Conservation (phyloP, 208 protist species). For the Tritrichomonas musculus region DNA sequence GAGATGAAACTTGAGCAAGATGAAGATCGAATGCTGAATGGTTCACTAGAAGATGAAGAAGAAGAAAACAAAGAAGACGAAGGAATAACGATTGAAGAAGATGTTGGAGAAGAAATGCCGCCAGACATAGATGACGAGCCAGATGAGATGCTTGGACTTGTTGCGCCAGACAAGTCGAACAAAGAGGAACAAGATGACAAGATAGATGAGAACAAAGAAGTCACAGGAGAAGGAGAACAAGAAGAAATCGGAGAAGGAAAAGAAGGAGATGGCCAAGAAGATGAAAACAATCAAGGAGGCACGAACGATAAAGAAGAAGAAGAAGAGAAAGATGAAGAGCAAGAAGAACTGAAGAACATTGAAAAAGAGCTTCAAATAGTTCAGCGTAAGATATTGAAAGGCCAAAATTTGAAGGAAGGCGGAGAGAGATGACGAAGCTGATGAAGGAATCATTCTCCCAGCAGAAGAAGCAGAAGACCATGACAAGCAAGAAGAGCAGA, state of each 20-base stretch:
- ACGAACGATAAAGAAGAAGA: conserved; percentile 46
- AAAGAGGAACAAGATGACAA: conserved; percentile 49
- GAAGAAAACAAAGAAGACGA: too few relatives aligned
- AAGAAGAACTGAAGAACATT: conserved; percentile 39
- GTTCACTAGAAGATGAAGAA: conserved; percentile 63
- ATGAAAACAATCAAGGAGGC: conserved; percentile 38
- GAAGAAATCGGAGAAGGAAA: conserved; percentile 49
- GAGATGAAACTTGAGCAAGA: conserved; percentile 55
- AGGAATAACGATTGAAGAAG: conserved; percentile 51
- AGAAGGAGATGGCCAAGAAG: conserved; percentile 20
- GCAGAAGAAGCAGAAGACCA: conserved; percentile 26
- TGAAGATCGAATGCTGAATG: conserved; percentile 51
- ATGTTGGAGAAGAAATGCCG: conserved; percentile 38
- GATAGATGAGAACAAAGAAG: conserved; percentile 42
- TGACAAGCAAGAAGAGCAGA: not conserved
- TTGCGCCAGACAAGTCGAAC: conserved; percentile 37
- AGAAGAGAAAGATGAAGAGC: conserved; percentile 43
- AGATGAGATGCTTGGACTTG: not conserved
- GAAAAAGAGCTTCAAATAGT: conserved; percentile 34
- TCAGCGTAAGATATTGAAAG: not conserved
- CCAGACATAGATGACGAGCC: conserved; percentile 34
- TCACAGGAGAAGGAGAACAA: conserved; percentile 38
- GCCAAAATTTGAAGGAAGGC: not conserved
- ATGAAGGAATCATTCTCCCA: not conserved
- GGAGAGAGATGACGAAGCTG: not conserved